Conservation (phyloP, 768 basidiomycete species). For the Scleroderma bovista region DNA sequence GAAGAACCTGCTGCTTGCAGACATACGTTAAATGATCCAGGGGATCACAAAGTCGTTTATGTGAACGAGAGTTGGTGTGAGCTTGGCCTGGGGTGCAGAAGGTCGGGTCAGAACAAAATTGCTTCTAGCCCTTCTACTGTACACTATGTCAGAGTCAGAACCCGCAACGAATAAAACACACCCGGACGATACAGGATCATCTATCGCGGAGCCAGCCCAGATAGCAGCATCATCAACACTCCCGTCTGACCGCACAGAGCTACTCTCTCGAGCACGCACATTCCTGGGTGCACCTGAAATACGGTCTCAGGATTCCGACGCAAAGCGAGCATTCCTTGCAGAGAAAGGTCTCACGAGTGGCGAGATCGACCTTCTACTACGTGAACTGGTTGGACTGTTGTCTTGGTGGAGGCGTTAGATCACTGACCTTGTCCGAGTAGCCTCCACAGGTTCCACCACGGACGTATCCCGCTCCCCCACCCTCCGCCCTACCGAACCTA, state of each 20-base stretch:
- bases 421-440: slow-evolving; percentile 18
- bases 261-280: slow-evolving; percentile 50
- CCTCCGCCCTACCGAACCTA: slow-evolving; percentile 63
- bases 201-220: too few species aligned
- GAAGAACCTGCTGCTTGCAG: too few species aligned
- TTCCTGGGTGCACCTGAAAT: slow-evolving; percentile 68
- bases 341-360: slow-evolving; percentile 64
- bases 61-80: too few species aligned
- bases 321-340: slow-evolving; percentile 58
- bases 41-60: too few species aligned
- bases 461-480: slow-evolving; percentile 65
- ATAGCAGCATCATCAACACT: background rate
- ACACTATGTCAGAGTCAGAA: too few species aligned
- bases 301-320: slow-evolving; percentile 45
- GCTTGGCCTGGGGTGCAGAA: too few species aligned
- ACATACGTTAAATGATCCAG: too few species aligned
- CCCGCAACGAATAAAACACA: too few species aligned
- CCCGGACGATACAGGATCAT: too few species aligned
- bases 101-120: too few species aligned
- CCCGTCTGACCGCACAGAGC: slow-evolving; percentile 32
- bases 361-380: slow-evolving; percentile 58
- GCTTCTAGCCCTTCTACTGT: too few species aligned
- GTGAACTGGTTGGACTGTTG: slow-evolving; percentile 48
- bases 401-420: slow-evolving; percentile 13
- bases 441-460: slow-evolving; percentile 59